Conservation (phyloP, 2,329 filamentous ascomycete genomes). For the Clarireedia paspali region DNA sequence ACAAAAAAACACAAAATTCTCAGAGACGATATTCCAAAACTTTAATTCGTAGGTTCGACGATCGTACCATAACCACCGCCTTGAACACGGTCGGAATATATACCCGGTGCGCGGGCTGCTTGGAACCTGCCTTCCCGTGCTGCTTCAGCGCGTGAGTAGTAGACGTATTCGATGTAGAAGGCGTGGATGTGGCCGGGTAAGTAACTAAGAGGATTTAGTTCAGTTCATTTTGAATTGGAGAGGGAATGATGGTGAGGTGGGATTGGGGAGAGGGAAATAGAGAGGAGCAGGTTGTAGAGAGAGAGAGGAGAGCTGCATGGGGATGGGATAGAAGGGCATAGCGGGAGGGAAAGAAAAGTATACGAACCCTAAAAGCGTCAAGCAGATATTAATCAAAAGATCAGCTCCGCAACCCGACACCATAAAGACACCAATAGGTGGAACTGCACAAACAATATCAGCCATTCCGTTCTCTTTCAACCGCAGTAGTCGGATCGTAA, state of each 20-base stretch:
- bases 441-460: slow-evolving; percentile 20
- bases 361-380: slow-evolving; percentile 32
- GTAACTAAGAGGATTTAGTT: slow-evolving; percentile 18
- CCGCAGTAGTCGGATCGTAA: neutral
- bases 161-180: slow-evolving; percentile 59
- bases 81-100: slow-evolving; percentile 68
- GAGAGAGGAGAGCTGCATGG: neutral
- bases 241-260: neutral
- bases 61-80: slow-evolving; percentile 54
- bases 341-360: too few relatives aligned
- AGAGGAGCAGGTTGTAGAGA: slow-evolving; percentile 14
- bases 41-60: slow-evolving; percentile 18
- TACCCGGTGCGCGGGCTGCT: slow-evolving; percentile 52
- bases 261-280: neutral
- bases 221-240: neutral
- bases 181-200: slow-evolving; percentile 30
- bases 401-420: slow-evolving; percentile 35
- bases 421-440: slow-evolving; percentile 34
- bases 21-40: neutral
- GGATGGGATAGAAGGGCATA: neutral
- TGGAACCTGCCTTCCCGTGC: slow-evolving; percentile 48
- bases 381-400: slow-evolving; percentile 35
- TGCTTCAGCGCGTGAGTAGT: slow-evolving; percentile 66
- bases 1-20: neutral
- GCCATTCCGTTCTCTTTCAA: neutral